Evolutionary conservation across 495 filamentous ascomycete genomes (phyloP).

Genomic region (Trichodelitschia bisporula): DNA sequence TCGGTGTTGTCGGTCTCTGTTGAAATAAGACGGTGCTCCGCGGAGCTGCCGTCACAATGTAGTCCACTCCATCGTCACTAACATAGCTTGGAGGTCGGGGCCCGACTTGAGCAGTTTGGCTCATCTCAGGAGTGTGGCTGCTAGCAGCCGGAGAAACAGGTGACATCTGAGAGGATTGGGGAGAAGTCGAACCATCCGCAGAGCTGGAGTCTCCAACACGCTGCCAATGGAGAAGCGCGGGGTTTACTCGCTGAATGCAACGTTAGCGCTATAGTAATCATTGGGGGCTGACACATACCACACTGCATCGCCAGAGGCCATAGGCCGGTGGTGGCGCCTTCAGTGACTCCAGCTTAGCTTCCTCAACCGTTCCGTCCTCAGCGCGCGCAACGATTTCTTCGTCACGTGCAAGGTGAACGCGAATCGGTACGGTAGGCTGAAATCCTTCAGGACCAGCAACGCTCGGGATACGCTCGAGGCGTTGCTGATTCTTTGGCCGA

Average conservation of each 20-base stretch:
- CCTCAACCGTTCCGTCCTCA: slow-evolving; percentile 3
- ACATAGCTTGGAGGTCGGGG: slow-evolving; percentile 43
- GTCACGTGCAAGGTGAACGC: slow-evolving; percentile 14
- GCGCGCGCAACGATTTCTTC: slow-evolving; percentile 8
- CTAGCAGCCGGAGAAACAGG: slow-evolving; percentile 1
- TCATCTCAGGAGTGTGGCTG: background rate
- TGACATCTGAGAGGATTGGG: background rate
- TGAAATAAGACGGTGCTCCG: slow-evolving; percentile 15
- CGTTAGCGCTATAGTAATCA: background rate
- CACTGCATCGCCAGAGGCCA: slow-evolving; percentile 58
- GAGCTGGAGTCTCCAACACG: slow-evolving; percentile 23
- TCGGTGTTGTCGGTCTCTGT: background rate
- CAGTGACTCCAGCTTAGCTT: slow-evolving; percentile 23
- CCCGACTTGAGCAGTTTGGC: background rate
- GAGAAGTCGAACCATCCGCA: background rate
- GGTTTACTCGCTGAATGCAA: slow-evolving; percentile 39
- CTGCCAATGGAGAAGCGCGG: slow-evolving; percentile 58
- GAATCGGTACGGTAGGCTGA: slow-evolving; percentile 14
- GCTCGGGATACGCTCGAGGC: slow-evolving; percentile 5
- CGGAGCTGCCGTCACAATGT: slow-evolving; percentile 36
- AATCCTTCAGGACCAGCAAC: slow-evolving; percentile 13
- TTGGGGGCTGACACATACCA: slow-evolving; percentile 29
- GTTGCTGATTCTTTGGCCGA: slow-evolving; percentile 4
- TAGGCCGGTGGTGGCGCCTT: slow-evolving; percentile 54
- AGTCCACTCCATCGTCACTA: slow-evolving; percentile 45